Percentiles rank a stretch among this genome's conserved stretches.
Evolutionary conservation across 495 filamentous ascomycete species (phyloP).

Genomic region (Talaromyces borbonicus): DNA sequence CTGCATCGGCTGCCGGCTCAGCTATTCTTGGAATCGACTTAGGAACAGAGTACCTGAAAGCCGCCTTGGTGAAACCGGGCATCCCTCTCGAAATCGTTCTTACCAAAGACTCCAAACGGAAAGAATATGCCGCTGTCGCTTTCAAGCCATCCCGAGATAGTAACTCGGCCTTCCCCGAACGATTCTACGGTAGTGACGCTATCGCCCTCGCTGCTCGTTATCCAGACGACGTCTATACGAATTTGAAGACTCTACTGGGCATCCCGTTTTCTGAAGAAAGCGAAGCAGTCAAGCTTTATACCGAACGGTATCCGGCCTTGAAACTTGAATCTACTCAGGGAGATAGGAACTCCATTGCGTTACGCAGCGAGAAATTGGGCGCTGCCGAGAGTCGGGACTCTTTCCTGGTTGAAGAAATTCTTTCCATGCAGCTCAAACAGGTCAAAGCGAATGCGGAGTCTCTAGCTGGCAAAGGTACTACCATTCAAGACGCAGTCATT

Average conservation of each 20-base stretch:
- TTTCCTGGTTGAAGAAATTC: conserved; percentile 82
- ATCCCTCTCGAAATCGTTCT: conserved; percentile 97
- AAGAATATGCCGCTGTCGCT: conserved; percentile 82
- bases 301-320: conserved; percentile 57
- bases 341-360: conserved; percentile 59
- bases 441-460: conserved; percentile 78
- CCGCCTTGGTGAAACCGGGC: conserved; percentile 90
- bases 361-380: conserved; percentile 66
- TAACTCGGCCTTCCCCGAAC: conserved; percentile 65
- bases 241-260: conserved; percentile 81
- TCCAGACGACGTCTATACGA: conserved; percentile 86
- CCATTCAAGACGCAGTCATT: conserved; percentile 72
- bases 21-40: conserved; percentile 89
- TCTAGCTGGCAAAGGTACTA: conserved; percentile 68
- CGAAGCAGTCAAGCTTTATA: conserved; percentile 57
- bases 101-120: conserved; percentile 96
- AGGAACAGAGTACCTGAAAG: conserved; percentile 96
- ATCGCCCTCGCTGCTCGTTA: conserved; percentile 78
- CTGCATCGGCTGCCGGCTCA: conserved; percentile 50
- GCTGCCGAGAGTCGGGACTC: conserved; percentile 52
- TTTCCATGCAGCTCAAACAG: conserved; percentile 93
- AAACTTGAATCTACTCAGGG: conserved; percentile 31
- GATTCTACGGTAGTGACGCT: conserved; percentile 86
- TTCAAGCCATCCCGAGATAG: conserved; percentile 72
- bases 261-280: conserved; percentile 46